Evolutionary conservation across 176 grass and related monocot species (phyloP).

Genomic region (Panicum miliaceum): DNA sequence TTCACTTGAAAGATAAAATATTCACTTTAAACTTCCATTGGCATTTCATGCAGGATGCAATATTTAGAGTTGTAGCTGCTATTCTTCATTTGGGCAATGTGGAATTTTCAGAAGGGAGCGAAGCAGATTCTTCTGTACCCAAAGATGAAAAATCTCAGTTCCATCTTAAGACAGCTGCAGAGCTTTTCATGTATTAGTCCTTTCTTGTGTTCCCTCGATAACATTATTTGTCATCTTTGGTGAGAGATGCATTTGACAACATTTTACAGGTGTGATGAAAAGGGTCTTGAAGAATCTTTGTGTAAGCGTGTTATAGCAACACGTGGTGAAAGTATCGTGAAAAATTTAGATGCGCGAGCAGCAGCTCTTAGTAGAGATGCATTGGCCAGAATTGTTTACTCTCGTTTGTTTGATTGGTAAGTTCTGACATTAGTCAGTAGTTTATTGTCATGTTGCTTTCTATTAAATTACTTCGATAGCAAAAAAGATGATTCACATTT

Average conservation of each 20-base stretch:
- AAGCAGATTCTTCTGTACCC: conserved; percentile 81
- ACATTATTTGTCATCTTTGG: conserved; percentile 18
- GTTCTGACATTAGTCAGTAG: conserved; percentile 42
- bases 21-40: conserved; percentile 10
- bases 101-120: conserved; percentile 86
- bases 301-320: conserved; percentile 94
- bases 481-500: conserved; percentile 9
- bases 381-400: conserved; percentile 93
- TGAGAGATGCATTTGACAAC: conserved; percentile 40
- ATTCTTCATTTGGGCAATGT: conserved; percentile 99
- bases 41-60: conserved; percentile 67
- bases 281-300: conserved; percentile 82
- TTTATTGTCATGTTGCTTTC: conserved; percentile 26
- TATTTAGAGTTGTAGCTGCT: conserved; percentile 96
- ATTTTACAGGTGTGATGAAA: conserved; percentile 78
- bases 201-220: conserved; percentile 34
- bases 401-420: conserved; percentile 95
- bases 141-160: conserved; percentile 89
- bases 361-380: conserved; percentile 96
- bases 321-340: conserved; percentile 87
- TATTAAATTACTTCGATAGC: neutral
- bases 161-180: conserved; percentile 88
- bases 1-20: conserved; percentile 20
- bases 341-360: conserved; percentile 73
- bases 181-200: conserved; percentile 88